Evolutionary conservation across 768 basidiomycete species (phyloP), one percentile per base, ranked within the genome.

Genomic region (Naganishia randhawae): DNA sequence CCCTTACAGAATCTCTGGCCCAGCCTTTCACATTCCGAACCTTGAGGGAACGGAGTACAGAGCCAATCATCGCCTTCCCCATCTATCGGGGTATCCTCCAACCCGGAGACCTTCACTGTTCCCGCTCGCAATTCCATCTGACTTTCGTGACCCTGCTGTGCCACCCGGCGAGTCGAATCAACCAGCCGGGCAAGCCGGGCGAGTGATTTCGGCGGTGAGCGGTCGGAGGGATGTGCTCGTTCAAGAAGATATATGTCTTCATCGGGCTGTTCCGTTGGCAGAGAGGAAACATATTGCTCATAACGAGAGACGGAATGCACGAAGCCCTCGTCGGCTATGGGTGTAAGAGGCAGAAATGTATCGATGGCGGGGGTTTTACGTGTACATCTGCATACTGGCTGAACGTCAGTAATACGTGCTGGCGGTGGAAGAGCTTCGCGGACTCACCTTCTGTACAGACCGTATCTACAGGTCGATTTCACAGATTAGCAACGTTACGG

Each of bases 1-100:
- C n/a, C 69, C 27, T 76, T 71, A 63, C 78, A 79, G 67, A 77
- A 77, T 31, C 71, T 70, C 57, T 79, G 77, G 22, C 78, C 78
- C 42, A 79, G 73, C 50, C 72, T 53, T 29, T 70, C 65, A 53
- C 78, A 79, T 66, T 79, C 78, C 22, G 78, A 79, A 65, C 76
- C 73, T 48, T 73, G 74, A 4, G 78, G 78, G 69, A 79, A 79
- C 13, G 71, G 55, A 42, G 76, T 74, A 68, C 78, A 79, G 17
- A 66, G 53, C 75, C 78, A 76, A 50, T 70, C 73, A 19, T 70
- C 70, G 11, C 68, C 71, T 54, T 74, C 73, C 17, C 65, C 55
- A 25, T 73, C 67, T 10, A 67, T 57, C 31, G 52, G 53, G 11
- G 53, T 67, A 48, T 67, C 66, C 41, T 45, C 42, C 55, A 54